A percentile compares a stretch with the other conserved stretches of the same genome.
Conservation (phyloP, 2,329 filamentous ascomycete species). For the Aurifilum marmelostoma region DNA sequence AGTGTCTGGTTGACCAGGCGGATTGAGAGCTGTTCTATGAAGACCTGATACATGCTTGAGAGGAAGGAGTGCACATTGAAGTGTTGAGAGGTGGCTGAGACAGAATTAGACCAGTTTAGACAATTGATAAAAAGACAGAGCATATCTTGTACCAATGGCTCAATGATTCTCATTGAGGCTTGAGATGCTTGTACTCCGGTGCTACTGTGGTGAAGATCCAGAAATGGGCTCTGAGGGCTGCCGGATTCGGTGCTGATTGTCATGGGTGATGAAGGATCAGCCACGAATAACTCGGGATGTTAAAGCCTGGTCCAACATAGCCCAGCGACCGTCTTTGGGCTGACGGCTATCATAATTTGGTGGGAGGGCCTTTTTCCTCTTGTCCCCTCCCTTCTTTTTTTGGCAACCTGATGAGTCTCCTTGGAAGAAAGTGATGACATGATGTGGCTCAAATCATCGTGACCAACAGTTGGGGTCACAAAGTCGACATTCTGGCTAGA, state of each 20-base stretch:
- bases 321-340: not conserved
- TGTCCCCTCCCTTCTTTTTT: not conserved
- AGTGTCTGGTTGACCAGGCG: too few relatives aligned
- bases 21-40: too few relatives aligned
- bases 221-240: not conserved
- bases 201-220: not conserved
- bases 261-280: not conserved
- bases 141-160: not conserved
- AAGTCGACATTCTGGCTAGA: too few relatives aligned
- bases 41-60: too few relatives aligned
- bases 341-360: constrained; percentile 1
- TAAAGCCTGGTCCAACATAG: not conserved
- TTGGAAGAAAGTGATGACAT: not conserved
- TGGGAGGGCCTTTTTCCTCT: not conserved
- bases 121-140: too few relatives aligned
- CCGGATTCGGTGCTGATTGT: not conserved
- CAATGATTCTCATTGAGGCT: too few relatives aligned
- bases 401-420: not conserved
- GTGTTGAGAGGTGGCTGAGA: too few relatives aligned
- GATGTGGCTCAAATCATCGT: not conserved
- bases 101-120: too few relatives aligned
- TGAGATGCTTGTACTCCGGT: not conserved
- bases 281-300: constrained; percentile 4
- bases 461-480: too few relatives aligned
- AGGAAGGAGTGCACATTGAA: not conserved